Conservation (phyloP, 208 protist species). For the Herpetomonas tarakana region DNA sequence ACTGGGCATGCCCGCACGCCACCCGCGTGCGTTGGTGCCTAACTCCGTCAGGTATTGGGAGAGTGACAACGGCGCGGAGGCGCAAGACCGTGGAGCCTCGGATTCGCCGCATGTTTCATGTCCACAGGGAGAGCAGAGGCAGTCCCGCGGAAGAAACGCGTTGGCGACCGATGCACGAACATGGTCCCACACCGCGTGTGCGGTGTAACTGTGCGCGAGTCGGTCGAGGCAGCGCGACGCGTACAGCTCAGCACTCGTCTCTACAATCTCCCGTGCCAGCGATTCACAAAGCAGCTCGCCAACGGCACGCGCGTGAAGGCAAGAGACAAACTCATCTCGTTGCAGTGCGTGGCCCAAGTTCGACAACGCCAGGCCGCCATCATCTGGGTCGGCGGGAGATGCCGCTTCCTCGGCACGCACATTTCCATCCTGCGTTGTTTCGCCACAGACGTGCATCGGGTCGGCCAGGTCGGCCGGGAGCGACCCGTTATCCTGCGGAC, state of each 20-base stretch:
- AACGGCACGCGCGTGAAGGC: conserved; percentile 9
- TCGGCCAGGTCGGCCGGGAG: no score
- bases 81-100: background rate
- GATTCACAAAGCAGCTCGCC: conserved; percentile 55
- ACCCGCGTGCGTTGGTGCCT: no score
- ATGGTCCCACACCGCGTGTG: conserved; percentile 74
- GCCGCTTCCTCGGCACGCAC: conserved; percentile 1
- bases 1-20: no score
- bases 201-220: conserved; percentile 59
- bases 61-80: background rate
- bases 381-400: no score
- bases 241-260: conserved; percentile 43
- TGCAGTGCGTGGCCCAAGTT: conserved; percentile 1
- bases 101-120: background rate
- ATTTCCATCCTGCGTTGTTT: no score
- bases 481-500: no score
- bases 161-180: conserved; percentile 44
- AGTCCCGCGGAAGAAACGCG: conserved; percentile 56
- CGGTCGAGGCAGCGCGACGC: conserved; percentile 51
- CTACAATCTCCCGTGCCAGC: conserved; percentile 70
- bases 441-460: no score
- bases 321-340: conserved; percentile 6
- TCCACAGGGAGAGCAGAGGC: background rate
- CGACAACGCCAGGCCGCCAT: no score
- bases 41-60: no score